phyloP scores from a whole-genome alignment of 441 rosid genomes.

The Cnidoscolus chayamansa region DNA sequence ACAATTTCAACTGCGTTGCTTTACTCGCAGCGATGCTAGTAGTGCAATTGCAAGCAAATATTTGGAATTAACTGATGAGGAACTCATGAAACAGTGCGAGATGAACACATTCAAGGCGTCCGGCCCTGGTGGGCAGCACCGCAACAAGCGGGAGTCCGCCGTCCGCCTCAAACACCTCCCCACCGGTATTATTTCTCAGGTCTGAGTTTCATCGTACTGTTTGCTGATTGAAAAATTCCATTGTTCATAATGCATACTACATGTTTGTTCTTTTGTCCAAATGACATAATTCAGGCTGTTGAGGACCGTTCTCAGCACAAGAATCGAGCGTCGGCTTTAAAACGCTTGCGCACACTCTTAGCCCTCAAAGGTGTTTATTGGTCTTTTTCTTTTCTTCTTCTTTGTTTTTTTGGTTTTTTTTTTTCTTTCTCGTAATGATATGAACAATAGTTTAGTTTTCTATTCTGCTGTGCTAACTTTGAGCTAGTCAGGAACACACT shows the following conservation, averaged over 20 bases:
- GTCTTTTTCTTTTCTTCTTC: neutral
- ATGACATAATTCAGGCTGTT: slow-evolving; percentile 38
- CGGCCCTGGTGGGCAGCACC: slow-evolving; percentile 98
- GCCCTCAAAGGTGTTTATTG: slow-evolving; percentile 60
- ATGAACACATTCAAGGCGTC: slow-evolving; percentile 68
- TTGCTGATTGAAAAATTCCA: neutral
- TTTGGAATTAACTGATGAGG: slow-evolving; percentile 61
- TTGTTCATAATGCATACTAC: neutral
- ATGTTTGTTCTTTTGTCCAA: slow-evolving; percentile 22
- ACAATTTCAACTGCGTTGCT: slow-evolving; percentile 4
- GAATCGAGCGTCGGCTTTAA: slow-evolving; percentile 84
- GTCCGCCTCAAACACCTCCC: slow-evolving; percentile 83
- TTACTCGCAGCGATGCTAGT: slow-evolving; percentile 1
- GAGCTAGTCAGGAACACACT: slow-evolving; percentile 61
- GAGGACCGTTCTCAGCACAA: slow-evolving; percentile 93
- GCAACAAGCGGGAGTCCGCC: slow-evolving; percentile 96
- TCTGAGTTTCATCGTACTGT: neutral
- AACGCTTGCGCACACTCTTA: slow-evolving; percentile 69
- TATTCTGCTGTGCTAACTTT: slow-evolving; percentile 1
- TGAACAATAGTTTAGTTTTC: neutral
- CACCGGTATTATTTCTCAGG: slow-evolving; percentile 80
- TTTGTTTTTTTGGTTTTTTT: neutral
- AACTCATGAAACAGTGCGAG: slow-evolving; percentile 72
- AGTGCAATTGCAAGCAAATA: slow-evolving; percentile 19
- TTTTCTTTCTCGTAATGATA: neutral